Evolutionary conservation across 225 moss, liverwort and hornwort species (phyloP).

Genomic region (Physcomitrium patens): DNA sequence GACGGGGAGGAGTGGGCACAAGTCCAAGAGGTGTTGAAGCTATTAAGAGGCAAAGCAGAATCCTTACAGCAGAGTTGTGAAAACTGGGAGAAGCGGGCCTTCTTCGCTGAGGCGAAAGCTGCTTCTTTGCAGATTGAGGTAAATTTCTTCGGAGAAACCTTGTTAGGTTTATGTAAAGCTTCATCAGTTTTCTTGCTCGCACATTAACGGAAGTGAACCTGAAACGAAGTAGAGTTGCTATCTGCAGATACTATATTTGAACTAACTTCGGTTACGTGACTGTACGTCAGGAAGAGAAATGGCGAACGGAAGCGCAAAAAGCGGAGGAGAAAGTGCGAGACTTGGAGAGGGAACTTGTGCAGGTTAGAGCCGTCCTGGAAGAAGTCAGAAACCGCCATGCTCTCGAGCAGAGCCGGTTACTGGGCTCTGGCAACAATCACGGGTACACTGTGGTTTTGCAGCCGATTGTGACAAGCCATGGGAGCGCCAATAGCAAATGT

Average conservation of each 20-base stretch:
- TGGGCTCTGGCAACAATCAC: conserved; percentile 42
- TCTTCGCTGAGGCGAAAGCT: neutral
- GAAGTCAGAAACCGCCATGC: conserved; percentile 1
- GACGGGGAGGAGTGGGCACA: conserved; percentile 27
- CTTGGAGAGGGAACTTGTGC: neutral
- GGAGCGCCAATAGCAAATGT: conserved; percentile 26
- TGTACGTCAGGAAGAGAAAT: neutral
- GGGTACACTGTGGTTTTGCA: neutral
- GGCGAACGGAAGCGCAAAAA: neutral
- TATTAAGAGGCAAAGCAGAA: conserved; percentile 10
- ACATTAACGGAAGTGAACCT: neutral
- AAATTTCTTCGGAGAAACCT: neutral
- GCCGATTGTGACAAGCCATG: conserved; percentile 41
- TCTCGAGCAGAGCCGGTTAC: conserved; percentile 34
- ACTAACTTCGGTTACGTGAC: neutral
- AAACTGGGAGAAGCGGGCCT: conserved; percentile 24
- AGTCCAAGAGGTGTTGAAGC: conserved; percentile 21
- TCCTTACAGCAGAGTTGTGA: conserved; percentile 20
- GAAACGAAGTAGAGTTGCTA: neutral
- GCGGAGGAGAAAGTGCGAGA: conserved; percentile 28
- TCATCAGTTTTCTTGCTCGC: neutral
- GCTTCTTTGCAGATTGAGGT: neutral
- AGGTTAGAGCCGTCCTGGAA: neutral
- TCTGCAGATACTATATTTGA: neutral
- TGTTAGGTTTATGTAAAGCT: neutral